These are phyloP conservation scores for Eremothecium cymbalariae DNA, from an alignment of 1,139 yeast species.

Conservation along the genomic window DNA sequence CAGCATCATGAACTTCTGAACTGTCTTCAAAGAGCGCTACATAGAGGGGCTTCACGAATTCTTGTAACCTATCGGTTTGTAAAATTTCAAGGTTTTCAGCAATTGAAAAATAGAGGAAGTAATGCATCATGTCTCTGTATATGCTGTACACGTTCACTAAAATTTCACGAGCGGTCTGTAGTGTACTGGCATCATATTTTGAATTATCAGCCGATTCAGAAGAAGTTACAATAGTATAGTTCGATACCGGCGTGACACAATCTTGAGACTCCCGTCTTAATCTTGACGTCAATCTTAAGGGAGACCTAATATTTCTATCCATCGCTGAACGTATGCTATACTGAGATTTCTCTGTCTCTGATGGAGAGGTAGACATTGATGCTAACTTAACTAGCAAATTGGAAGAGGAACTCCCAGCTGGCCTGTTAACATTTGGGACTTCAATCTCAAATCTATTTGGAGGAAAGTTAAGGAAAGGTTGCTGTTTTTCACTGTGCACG, in stretches of 20 bases:
- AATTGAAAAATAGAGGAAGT: slow-evolving; percentile 20
- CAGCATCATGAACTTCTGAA: slow-evolving; percentile 6
- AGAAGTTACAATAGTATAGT: slow-evolving; percentile 2
- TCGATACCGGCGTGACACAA: slow-evolving; percentile 10
- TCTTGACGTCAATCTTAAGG: slow-evolving; percentile 16
- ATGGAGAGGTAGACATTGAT: slow-evolving; percentile 9
- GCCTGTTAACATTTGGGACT: slow-evolving; percentile 7
- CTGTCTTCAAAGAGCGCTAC: slow-evolving; percentile 15
- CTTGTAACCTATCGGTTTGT: slow-evolving; percentile 10
- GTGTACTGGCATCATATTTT: slow-evolving; percentile 19
- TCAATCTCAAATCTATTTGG: slow-evolving; percentile 6
- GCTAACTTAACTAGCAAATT: neutral
- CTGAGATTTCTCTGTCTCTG: slow-evolving; percentile 15
- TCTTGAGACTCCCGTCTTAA: slow-evolving; percentile 23
- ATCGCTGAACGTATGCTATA: slow-evolving; percentile 6
- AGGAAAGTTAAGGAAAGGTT: neutral
- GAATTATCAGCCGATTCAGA: slow-evolving; percentile 7
- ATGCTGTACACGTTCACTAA: slow-evolving; percentile 29
- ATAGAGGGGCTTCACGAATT: slow-evolving; percentile 14
- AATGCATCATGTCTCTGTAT: slow-evolving; percentile 26
- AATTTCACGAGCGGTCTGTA: slow-evolving; percentile 26
- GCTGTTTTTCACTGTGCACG: slow-evolving; percentile 5
- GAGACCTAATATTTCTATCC: slow-evolving; percentile 15
- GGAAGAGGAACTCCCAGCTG: slow-evolving; percentile 3
- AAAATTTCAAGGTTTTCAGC: slow-evolving; percentile 12